phyloP scores from a whole-genome alignment of 2,329 filamentous ascomycete species.

The Pseudocercospora fijiensis region DNA sequence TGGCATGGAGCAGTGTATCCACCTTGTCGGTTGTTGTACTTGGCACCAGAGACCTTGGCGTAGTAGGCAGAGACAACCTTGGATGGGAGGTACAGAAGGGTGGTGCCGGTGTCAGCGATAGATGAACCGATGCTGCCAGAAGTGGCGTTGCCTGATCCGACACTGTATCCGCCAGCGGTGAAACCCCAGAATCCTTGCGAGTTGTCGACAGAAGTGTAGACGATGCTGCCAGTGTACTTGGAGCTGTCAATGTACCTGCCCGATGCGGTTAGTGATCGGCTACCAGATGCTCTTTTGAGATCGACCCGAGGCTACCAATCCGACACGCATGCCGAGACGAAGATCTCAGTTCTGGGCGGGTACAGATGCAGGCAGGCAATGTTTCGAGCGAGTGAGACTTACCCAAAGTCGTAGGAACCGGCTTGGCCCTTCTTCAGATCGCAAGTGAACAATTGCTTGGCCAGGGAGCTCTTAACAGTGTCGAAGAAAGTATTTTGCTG shows the following conservation, averaged over 20 bases:
- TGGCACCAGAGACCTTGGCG: constrained; percentile 53
- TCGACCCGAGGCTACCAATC: constrained; percentile 1
- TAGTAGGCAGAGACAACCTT: constrained; percentile 61
- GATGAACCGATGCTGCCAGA: constrained; percentile 50
- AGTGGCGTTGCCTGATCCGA: constrained; percentile 49
- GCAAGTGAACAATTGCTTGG: constrained; percentile 58
- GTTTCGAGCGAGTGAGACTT: constrained; percentile 42
- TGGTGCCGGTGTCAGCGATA: constrained; percentile 71
- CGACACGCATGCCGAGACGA: neutral
- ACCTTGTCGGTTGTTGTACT: constrained; percentile 49
- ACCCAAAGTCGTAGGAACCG: constrained; percentile 57
- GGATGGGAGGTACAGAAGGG: constrained; percentile 60
- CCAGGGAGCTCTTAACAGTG: constrained; percentile 54
- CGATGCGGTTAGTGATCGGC: constrained; percentile 40
- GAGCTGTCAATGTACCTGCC: constrained; percentile 53
- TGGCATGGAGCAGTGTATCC: constrained; percentile 58
- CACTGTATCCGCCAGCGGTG: constrained; percentile 55
- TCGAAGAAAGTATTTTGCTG: constrained; percentile 61
- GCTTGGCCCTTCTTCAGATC: constrained; percentile 55
- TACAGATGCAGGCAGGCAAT: neutral
- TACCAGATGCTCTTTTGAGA: constrained; percentile 2
- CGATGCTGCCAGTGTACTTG: constrained; percentile 58
- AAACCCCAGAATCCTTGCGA: constrained; percentile 65
- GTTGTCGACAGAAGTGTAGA: constrained; percentile 57
- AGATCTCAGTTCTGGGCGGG: neutral